Evolutionary conservation across 805 yeast genomes (phyloP), one percentile per base, ranked within the genome.

Genomic region (Phaffomyces opuntiae): DNA sequence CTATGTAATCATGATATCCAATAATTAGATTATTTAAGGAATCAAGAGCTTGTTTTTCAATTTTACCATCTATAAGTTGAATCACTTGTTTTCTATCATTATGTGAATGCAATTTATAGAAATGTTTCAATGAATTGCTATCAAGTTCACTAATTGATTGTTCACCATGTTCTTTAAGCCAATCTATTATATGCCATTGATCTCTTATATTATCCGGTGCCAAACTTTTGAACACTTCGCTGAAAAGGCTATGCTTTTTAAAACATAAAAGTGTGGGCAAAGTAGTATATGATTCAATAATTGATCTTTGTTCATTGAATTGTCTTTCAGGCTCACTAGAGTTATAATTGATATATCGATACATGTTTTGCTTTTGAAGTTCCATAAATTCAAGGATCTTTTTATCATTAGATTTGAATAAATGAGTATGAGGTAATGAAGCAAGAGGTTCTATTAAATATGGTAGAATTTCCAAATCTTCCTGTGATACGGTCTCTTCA

Each of bases 131-230:
- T 25, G 45, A 27, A 7, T 27, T 21, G 12, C 14, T 12, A 0
- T 77, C 73, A 42, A 84, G 62, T 52, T 80, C 81, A 43, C 69
- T 72, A 40, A 78, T 63, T 12, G 72, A 61, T 6, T 90, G 88
- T 39, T 67, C 61, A 17, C 77, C 66, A 39, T 65, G 61, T 7
- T 48, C 47, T 29, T 61, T 57, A 27, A 85, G 62, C 68, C 83
- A 85, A 14, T 72, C 58, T 51, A 70, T 57, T 9, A 85, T 67
- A 36, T 65, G 61, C 21, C 66, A 67, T 16, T 62, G 62, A 51
- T 77, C 72, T 51, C 93, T 71, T 46, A 75, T 72, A 53, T 83
- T 87, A 41, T 77, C 78, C 7, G 87, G 75, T 0, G 81, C 80
- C 62, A 77, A 79, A 46, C 77, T 79, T 52, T 77, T 84, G 51